Evolutionary conservation across 129 eudicot genomes (phyloP).

Genomic region (Oenanthe sinensis): DNA sequence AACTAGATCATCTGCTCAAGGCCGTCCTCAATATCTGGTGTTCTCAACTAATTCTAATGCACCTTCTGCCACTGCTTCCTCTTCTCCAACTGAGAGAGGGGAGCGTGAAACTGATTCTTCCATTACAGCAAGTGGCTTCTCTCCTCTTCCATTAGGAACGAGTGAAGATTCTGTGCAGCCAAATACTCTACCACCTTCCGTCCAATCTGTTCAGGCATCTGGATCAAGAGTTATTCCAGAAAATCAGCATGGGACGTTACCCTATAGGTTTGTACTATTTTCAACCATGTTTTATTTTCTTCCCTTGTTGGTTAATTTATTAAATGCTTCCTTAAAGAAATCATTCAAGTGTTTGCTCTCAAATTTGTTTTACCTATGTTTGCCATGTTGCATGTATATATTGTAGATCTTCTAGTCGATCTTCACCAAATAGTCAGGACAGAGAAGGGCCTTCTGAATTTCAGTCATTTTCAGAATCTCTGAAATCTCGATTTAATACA

Average conservation of each 20-base stretch:
- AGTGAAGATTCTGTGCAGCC: slow-evolving; percentile 6
- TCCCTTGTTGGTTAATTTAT: not conserved
- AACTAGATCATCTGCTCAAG: slow-evolving; percentile 52
- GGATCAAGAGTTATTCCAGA: slow-evolving; percentile 38
- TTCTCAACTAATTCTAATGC: slow-evolving; percentile 63
- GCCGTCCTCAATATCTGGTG: slow-evolving; percentile 63
- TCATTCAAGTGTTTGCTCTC: not conserved
- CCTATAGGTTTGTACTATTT: slow-evolving; percentile 36
- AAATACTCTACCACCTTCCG: slow-evolving; percentile 30
- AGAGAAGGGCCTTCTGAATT: slow-evolving; percentile 81
- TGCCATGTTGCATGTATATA: not conserved
- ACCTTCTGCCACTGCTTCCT: slow-evolving; percentile 32
- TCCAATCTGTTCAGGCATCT: slow-evolving; percentile 40
- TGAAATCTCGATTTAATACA: slow-evolving; percentile 68
- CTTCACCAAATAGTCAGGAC: slow-evolving; percentile 58
- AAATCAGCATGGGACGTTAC: slow-evolving; percentile 44
- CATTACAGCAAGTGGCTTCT: not conserved
- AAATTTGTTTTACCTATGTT: not conserved
- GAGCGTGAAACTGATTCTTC: slow-evolving; percentile 36
- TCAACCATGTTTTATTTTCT: not conserved
- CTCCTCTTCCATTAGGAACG: not conserved
- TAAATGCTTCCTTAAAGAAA: not conserved
- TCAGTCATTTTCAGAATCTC: slow-evolving; percentile 69
- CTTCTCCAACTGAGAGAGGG: slow-evolving; percentile 23
- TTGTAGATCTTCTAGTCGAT: slow-evolving; percentile 48